These are phyloP conservation scores for Mycosphaerella arachidis DNA, from an alignment of 2,329 filamentous ascomycete genomes.

Conservation along the genomic window DNA sequence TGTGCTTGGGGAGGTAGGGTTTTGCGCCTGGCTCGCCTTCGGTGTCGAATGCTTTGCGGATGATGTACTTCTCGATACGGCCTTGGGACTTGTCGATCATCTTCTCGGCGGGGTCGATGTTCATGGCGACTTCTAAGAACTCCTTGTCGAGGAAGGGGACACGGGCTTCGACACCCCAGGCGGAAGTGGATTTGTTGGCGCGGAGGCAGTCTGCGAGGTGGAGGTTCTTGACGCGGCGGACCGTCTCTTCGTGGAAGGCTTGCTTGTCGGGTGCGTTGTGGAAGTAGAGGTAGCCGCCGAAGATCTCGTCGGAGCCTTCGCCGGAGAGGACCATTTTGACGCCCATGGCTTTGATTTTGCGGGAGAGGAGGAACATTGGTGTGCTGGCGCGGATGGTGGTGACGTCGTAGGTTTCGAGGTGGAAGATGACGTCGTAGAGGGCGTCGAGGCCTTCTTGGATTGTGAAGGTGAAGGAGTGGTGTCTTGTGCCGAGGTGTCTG, in stretches of 20 bases:
- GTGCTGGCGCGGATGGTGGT: slow-evolving; percentile 98
- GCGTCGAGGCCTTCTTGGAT: slow-evolving; percentile 96
- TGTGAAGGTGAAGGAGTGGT: slow-evolving; percentile 97
- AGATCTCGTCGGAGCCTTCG: slow-evolving; percentile 96
- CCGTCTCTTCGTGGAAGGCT: slow-evolving; percentile 92
- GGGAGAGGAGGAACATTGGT: slow-evolving; percentile 94
- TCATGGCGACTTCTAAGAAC: slow-evolving; percentile 91
- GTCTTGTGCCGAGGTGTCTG: slow-evolving; percentile 94
- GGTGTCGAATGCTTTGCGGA: slow-evolving; percentile 96
- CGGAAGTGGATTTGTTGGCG: slow-evolving; percentile 98
- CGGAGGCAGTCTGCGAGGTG: slow-evolving; percentile 94
- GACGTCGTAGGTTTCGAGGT: slow-evolving; percentile 96
- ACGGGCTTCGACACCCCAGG: slow-evolving; percentile 95
- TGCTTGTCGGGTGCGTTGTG: slow-evolving; percentile 86
- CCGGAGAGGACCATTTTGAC: slow-evolving; percentile 99
- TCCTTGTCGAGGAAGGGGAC: slow-evolving; percentile 97
- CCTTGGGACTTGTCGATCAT: slow-evolving; percentile 68
- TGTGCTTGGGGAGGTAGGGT: slow-evolving; percentile 91
- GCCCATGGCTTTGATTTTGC: slow-evolving; percentile 99
- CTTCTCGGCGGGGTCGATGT: slow-evolving; percentile 90
- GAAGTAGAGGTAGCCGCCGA: slow-evolving; percentile 98
- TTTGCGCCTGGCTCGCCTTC: slow-evolving; percentile 65
- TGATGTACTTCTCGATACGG: slow-evolving; percentile 93
- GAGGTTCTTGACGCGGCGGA: slow-evolving; percentile 91
- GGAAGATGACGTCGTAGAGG: slow-evolving; percentile 94